phyloP scores from a whole-genome alignment of 1,284 basidiomycete genomes.

The Naganishia cerealis region DNA sequence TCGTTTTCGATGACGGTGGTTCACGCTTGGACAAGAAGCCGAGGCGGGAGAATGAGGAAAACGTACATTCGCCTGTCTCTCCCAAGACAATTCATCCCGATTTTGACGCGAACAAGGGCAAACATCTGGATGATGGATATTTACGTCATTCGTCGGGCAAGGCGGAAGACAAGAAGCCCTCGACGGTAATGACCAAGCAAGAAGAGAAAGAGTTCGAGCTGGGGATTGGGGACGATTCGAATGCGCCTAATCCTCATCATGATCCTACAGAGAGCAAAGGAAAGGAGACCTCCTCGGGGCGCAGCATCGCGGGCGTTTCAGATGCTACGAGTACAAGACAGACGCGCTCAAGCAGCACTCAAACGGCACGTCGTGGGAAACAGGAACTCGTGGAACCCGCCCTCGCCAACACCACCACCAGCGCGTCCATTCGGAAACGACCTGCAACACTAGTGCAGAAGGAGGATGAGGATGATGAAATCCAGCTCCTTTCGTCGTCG shows the following conservation, averaged over 20 bases:
- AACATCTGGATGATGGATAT: conserved; percentile 1
- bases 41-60: conserved; percentile 16
- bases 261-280: not conserved
- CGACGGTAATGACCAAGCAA: conserved; percentile 19
- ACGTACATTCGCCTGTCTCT: conserved; percentile 22
- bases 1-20: not conserved
- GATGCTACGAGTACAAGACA: not conserved
- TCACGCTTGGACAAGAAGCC: not conserved
- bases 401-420: not conserved
- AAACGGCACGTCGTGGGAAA: not conserved
- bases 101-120: conserved; percentile 19
- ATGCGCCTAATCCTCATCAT: conserved; percentile 19
- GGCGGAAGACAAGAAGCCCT: not conserved
- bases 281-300: not conserved
- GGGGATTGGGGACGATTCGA: conserved; percentile 45
- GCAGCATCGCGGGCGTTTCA: not conserved
- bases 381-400: not conserved
- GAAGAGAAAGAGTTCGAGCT: conserved; percentile 35
- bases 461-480: conserved; percentile 7
- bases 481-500: conserved; percentile 8
- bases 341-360: conserved; percentile 3
- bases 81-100: not conserved
- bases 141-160: not conserved
- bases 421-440: not conserved
- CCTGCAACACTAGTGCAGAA: not conserved